Evolutionary conservation across 1,284 basidiomycete genomes (phyloP), one percentile per base, ranked within the genome.

Genomic region (Phellinidium pouzarii): DNA sequence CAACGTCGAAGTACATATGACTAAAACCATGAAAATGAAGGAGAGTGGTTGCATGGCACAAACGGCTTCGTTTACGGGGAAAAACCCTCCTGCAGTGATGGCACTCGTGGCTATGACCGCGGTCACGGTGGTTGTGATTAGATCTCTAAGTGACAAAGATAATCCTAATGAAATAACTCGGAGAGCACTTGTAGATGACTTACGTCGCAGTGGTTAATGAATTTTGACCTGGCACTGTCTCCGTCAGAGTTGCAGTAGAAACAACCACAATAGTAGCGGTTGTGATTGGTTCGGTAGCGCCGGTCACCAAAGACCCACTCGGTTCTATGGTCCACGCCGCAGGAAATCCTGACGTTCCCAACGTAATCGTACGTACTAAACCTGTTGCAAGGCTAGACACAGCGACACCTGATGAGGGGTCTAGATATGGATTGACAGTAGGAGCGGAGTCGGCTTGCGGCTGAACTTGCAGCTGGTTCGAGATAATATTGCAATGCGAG

Each of bases 401-500:
- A 45, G 27, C 25, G 45, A 44, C 62, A 56, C 42, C 61, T 49
- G 27, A 63, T 48, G 57, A 50, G n/a, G 56, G 53, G 20, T 57
- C 56, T 19, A 54, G 17, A 26, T 56, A 54, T 34, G 59, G 59
- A 38, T 53, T 59, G 22, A 45, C 19, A 27, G 65, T 58, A n/a
- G 58, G 53, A 14, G 69, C 63, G 25, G 59, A 61, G 17, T 61
- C 62, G 29, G 58, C 44, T 48, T 71, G 75, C 6, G 73, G 74
- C 55, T 73, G 71, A 17, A 53, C 50, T 52, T 68, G 65, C 1
- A 75, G 53, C 4, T 53, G 14, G 53, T 76, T 76, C 12, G 55
- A 54, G 19, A 54, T 23, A 17, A 27, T 44, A n/a, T 57, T 41
- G 52, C 51, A 56, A 20, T 52, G 47, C n/a, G 51, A 50, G 9